Evolutionary conservation across 192 early-diverging fungal species (phyloP).

Genomic region (Gonapodya prolifera): DNA sequence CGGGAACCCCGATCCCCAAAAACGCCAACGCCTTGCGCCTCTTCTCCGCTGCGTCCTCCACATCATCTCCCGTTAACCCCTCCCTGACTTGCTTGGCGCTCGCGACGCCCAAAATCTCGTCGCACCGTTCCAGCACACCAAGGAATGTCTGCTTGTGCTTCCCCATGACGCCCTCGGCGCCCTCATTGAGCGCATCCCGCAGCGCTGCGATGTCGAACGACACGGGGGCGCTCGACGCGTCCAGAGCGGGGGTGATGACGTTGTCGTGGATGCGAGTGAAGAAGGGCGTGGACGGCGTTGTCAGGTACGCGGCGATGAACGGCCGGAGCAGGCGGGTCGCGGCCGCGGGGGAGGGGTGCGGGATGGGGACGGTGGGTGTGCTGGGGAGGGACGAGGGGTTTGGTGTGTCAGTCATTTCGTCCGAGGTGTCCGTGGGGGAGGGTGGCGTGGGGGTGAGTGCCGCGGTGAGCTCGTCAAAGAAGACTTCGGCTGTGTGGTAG

Average conservation of each 20-base stretch:
- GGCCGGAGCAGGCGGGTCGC: not conserved
- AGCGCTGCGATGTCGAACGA: not conserved
- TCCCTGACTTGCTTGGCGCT: not conserved
- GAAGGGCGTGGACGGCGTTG: not conserved
- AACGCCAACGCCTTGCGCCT: not conserved
- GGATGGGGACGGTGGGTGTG: not conserved
- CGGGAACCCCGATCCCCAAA: not conserved
- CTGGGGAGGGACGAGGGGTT: not conserved
- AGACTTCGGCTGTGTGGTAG: conserved; percentile 60
- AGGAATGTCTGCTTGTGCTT: not conserved
- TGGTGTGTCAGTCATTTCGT: not conserved
- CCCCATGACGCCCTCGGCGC: not conserved
- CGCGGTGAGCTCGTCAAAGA: conserved; percentile 44
- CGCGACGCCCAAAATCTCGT: too few relatives aligned
- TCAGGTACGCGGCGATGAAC: not conserved
- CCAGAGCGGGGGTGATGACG: not conserved
- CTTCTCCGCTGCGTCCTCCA: not conserved
- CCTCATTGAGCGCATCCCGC: not conserved
- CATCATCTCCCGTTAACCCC: not conserved
- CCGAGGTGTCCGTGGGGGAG: not conserved
- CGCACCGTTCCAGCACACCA: not conserved
- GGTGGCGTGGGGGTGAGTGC: not conserved
- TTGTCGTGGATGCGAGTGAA: not conserved
- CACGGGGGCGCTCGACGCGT: not conserved
- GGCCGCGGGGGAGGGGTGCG: not conserved